A percentile compares a stretch with the other conserved stretches of the same genome.
Evolutionary conservation across 1,139 yeast species (phyloP).

Genomic region (Scheffersomyces lignicola): DNA sequence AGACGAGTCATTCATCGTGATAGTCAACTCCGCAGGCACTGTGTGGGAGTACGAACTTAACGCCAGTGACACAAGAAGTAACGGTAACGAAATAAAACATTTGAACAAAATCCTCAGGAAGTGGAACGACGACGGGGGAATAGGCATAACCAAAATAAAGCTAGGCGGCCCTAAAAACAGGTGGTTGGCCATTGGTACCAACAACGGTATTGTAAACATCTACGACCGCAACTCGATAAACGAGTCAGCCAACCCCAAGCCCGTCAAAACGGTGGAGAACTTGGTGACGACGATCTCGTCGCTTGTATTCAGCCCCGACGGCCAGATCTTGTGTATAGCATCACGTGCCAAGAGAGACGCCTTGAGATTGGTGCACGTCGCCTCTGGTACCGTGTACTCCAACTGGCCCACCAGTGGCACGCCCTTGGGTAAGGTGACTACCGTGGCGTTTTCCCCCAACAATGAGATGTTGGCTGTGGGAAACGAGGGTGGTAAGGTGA

Average conservation of each 20-base stretch:
- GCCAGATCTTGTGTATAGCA: constrained; percentile 84
- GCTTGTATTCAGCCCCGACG: constrained; percentile 78
- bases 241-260: constrained; percentile 27
- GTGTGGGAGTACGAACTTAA: constrained; percentile 81
- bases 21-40: constrained; percentile 79
- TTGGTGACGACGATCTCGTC: constrained; percentile 79
- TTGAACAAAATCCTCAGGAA: constrained; percentile 49
- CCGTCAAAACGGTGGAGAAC: constrained; percentile 69
- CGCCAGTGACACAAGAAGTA: constrained; percentile 12
- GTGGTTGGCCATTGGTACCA: constrained; percentile 88
- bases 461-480: constrained; percentile 86
- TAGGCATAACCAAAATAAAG: constrained; percentile 76
- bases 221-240: constrained; percentile 57
- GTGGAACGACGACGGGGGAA: constrained; percentile 89
- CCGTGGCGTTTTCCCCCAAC: constrained; percentile 78
- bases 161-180: constrained; percentile 78
- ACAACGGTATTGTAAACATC: constrained; percentile 85
- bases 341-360: constrained; percentile 88
- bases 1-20: constrained; percentile 56
- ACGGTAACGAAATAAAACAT: constrained; percentile 7
- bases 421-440: constrained; percentile 89
- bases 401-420: constrained; percentile 99
- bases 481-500: constrained; percentile 85
- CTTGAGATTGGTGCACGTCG: constrained; percentile 81
- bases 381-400: constrained; percentile 79